Evolutionary conservation across 2,329 filamentous ascomycete species (phyloP), one percentile per base, ranked within the genome.

Genomic region (Aulographum hederae): DNA sequence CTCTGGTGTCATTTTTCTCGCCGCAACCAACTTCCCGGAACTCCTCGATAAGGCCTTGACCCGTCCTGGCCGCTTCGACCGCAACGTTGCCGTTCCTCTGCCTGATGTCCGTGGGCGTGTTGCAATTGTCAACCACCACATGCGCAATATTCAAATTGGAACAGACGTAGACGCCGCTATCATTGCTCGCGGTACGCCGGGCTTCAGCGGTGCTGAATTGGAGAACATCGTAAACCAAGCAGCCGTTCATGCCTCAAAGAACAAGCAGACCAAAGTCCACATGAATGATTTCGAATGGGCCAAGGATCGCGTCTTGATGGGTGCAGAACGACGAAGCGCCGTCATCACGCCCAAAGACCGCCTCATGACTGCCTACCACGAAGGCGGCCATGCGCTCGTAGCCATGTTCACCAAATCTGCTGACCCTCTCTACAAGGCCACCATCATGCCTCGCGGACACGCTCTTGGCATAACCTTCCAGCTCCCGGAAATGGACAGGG

Each of bases 151-250:
- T 47, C 82, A 86, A 54, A 65, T 80, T 31, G 67, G 71, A 20
- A 62, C 70, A 4, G 77, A 91, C 45, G 80, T 94, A 28, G 85
- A 94, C 50, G 61, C 91, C 23, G 71, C 80, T 17, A 67, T 79
- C 36, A 71, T 98, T 44, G 89, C 89, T 21, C 73, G 79, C 38
- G 81, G 81, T 38, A 93, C 85, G 11, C 75, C 82, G 33, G 89
- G 89, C 8, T 84, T 92, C 45, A 95, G 86, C 30, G 89, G 89
- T 42, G 89, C 89, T 14, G 89, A 98, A 45, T 65, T 98, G 10
- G 89, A 95, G 57, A 98, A 94, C 50, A 72, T 98, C 43, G 78
- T 93, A 48, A 98, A 98, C 55, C 81, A 94, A 50, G 89, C 89
- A 19, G 89, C 89, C 15, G 77, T 98, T 27, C 81, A 78, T 46